Percentiles rank a stretch among this genome's conserved stretches.
These are phyloP conservation scores for Neofusicoccum kwambonambiense DNA, from an alignment of 2,329 filamentous ascomycete genomes.

Conservation along the genomic window DNA sequence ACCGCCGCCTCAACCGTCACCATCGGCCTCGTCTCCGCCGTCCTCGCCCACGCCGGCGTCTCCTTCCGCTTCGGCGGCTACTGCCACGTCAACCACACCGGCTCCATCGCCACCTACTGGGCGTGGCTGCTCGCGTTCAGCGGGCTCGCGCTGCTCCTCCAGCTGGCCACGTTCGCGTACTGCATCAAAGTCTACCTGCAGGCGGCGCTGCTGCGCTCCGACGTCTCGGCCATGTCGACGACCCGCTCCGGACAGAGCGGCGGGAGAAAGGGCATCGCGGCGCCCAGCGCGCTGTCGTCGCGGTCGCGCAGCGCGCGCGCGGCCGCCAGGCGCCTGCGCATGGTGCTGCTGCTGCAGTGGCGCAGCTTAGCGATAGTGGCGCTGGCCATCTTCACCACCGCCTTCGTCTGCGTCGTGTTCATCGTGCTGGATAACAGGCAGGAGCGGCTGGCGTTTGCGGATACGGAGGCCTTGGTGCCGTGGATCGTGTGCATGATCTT, in stretches of 20 bases:
- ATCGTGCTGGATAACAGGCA: slow-evolving; percentile 72
- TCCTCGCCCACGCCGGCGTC: slow-evolving; percentile 81
- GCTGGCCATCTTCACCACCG: slow-evolving; percentile 84
- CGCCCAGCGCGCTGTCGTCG: slow-evolving; percentile 17
- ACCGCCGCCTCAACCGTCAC: slow-evolving; percentile 82
- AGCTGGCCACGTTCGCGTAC: slow-evolving; percentile 77
- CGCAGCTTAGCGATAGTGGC: slow-evolving; percentile 85
- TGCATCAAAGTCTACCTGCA: slow-evolving; percentile 93
- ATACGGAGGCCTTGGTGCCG: slow-evolving; percentile 24
- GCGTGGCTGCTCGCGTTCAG: slow-evolving; percentile 82
- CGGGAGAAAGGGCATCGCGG: background rate
- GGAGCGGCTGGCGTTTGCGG: slow-evolving; percentile 22
- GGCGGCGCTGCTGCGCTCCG: slow-evolving; percentile 17
- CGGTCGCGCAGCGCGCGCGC: slow-evolving; percentile 21
- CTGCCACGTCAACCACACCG: slow-evolving; percentile 89
- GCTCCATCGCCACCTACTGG: slow-evolving; percentile 85
- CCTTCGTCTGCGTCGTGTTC: slow-evolving; percentile 91
- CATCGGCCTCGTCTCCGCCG: slow-evolving; percentile 69
- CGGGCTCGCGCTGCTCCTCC: slow-evolving; percentile 71
- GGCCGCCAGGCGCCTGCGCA: slow-evolving; percentile 65
- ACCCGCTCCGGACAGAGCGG: background rate
- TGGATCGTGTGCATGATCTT: slow-evolving; percentile 27
- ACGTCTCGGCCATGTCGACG: background rate
- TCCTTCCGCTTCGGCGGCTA: slow-evolving; percentile 90
- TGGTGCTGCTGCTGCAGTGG: slow-evolving; percentile 91